Percentiles rank a stretch among this genome's conserved stretches.
phyloP scores from a whole-genome alignment of 2,329 filamentous ascomycete species.

The Colletotrichum musae region DNA sequence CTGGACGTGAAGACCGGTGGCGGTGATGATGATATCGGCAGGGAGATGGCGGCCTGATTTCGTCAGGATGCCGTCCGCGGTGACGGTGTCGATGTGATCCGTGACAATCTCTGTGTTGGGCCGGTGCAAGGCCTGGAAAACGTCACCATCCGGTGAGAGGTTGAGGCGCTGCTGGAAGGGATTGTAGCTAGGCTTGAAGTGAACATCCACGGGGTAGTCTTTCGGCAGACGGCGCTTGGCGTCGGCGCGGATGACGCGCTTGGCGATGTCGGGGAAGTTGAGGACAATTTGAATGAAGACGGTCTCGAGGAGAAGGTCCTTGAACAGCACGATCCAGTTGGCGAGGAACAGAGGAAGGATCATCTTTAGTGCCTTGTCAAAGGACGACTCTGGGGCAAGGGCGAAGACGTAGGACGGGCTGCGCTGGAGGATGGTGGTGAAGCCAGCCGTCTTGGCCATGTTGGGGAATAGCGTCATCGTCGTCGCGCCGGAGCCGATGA shows the following conservation, averaged over 20 bases:
- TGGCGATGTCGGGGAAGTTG: slow-evolving; percentile 65
- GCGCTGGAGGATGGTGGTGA: slow-evolving; percentile 86
- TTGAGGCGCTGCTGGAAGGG: slow-evolving; percentile 85
- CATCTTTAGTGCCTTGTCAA: slow-evolving; percentile 55
- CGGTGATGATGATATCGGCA: slow-evolving; percentile 78
- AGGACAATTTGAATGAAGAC: slow-evolving; percentile 66
- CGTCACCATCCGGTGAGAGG: slow-evolving; percentile 71
- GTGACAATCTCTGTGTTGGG: slow-evolving; percentile 65
- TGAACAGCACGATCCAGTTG: slow-evolving; percentile 63
- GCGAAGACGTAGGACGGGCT: slow-evolving; percentile 79
- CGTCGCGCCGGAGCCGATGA: slow-evolving; percentile 85
- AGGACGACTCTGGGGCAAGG: slow-evolving; percentile 58
- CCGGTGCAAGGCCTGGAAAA: slow-evolving; percentile 64
- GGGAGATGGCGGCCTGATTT: slow-evolving; percentile 65
- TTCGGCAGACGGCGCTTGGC: slow-evolving; percentile 67
- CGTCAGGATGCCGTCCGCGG: slow-evolving; percentile 62
- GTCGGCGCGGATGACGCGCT: slow-evolving; percentile 59
- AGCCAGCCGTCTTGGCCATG: slow-evolving; percentile 73
- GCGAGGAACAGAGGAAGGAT: slow-evolving; percentile 64
- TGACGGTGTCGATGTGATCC: slow-evolving; percentile 66
- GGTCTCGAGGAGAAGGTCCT: slow-evolving; percentile 61
- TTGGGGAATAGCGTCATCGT: slow-evolving; percentile 83
- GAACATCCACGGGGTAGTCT: slow-evolving; percentile 67
- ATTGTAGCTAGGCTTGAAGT: slow-evolving; percentile 76
- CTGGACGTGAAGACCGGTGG: slow-evolving; percentile 75